Percentiles rank a stretch among this genome's conserved stretches.
Conservation (phyloP, 495 filamentous ascomycete genomes). For the Pyronema domesticum region DNA sequence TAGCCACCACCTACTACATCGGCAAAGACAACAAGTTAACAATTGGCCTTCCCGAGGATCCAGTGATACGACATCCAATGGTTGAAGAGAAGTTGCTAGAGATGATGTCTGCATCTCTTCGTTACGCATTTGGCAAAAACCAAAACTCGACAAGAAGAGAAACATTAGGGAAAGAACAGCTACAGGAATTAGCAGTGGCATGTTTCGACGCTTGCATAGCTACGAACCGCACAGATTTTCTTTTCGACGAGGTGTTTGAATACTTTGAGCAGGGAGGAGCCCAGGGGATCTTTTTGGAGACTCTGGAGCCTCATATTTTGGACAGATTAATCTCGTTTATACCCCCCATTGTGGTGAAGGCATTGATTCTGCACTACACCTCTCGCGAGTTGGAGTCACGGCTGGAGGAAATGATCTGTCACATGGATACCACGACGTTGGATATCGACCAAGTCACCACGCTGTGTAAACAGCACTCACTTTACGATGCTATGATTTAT, state of each 20-base stretch:
- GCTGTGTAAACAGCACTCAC: conserved; percentile 72
- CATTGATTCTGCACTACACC: conserved; percentile 64
- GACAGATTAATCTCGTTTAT: conserved; percentile 55
- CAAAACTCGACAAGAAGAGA: conserved; percentile 25
- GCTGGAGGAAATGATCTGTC: conserved; percentile 89
- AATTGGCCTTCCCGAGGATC: conserved; percentile 79
- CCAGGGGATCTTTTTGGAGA: conserved; percentile 64
- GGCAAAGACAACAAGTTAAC: conserved; percentile 81
- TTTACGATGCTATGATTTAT: conserved; percentile 92
- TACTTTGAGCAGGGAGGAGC: conserved; percentile 64
- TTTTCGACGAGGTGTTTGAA: conserved; percentile 81
- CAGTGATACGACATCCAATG: conserved; percentile 52
- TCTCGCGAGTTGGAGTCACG: conserved; percentile 48
- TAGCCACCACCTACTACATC: conserved; percentile 81
- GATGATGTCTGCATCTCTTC: conserved; percentile 85
- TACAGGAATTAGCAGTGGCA: conserved; percentile 61
- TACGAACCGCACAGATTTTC: conserved; percentile 57
- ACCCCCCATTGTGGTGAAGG: conserved; percentile 72
- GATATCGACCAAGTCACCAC: conserved; percentile 86
- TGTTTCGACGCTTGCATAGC: conserved; percentile 68
- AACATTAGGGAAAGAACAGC: conserved; percentile 37
- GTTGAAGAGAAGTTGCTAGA: conserved; percentile 79
- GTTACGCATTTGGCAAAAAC: conserved; percentile 60
- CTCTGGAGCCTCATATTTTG: conserved; percentile 68
- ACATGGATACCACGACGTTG: conserved; percentile 74